These are phyloP conservation scores for Houttuynia cordata DNA, from an alignment of 164 flowering plant species.

Conservation along the genomic window DNA sequence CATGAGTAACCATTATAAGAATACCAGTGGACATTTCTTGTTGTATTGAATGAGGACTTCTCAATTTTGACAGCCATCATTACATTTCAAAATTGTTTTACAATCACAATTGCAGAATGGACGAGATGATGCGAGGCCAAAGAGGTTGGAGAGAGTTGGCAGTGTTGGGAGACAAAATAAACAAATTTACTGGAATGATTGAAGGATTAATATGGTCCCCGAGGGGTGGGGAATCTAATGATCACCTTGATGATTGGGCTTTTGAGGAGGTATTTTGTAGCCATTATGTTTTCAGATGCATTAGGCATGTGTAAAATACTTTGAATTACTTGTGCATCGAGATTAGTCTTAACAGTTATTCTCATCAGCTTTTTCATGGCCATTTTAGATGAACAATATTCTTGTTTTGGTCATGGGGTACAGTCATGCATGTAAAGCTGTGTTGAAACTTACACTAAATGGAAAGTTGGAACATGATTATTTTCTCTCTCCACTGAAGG, in stretches of 20 bases:
- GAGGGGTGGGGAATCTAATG: slow-evolving; percentile 46
- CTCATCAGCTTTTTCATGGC: no score
- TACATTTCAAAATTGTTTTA: neutral
- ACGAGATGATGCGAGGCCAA: slow-evolving; percentile 99
- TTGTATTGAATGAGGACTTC: neutral
- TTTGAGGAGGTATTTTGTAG: slow-evolving; percentile 72
- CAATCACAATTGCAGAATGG: slow-evolving; percentile 61
- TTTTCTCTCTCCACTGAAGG: no score
- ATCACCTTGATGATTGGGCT: slow-evolving; percentile 75
- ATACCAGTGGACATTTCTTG: neutral
- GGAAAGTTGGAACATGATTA: no score
- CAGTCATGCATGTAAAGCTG: no score
- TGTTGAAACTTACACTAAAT: no score
- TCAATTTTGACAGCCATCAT: no score
- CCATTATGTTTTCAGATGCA: neutral
- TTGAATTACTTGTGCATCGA: no score
- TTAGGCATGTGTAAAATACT: neutral
- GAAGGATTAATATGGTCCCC: slow-evolving; percentile 99
- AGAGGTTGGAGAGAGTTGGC: slow-evolving; percentile 99
- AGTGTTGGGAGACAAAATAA: slow-evolving; percentile 81
- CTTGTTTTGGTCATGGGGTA: no score
- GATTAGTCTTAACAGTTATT: no score
- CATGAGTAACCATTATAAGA: no score
- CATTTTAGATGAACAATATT: no score
- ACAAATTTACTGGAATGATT: slow-evolving; percentile 92